Base-by-base conservation (phyloP, 2,329 filamentous ascomycete species). In the Gyromitra esculenta region DNA sequence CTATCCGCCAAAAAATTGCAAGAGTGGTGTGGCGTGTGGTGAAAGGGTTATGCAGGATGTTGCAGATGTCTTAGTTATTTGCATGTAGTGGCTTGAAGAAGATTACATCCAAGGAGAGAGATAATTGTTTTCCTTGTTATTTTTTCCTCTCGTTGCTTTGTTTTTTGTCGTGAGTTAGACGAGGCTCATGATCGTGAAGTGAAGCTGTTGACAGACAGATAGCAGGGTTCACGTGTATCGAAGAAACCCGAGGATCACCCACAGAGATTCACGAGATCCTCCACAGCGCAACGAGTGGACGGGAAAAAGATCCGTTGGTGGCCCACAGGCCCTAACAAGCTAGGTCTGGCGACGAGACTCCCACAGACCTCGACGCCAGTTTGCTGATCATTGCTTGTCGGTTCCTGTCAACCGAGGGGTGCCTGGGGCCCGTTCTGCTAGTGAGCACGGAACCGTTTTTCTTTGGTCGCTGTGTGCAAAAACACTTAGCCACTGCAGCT, bases 171-270 rank as follows among this genome's bases (percentile, higher is more conserved):
- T 64, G 31, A 7, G 5, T n/a, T 43, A 8, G 31, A 8, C 13
- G 15, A 21, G 41, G 48, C 41, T 63, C 39, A 31, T 64, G 68
- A 71, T 52, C 56, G 18, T 41, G 66, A 64, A 45, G 35, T 15
- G 50, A 39, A 48, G 60, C 43, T 43, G 35, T 71, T 31, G 43
- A 43, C 35, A 18, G 48, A n/a, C 15, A 18, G 64, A 7, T 37
- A 54, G 8, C 64, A 67, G 50, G 64, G 64, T 43, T 56, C 64
- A 56, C 18, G 48, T 48, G 70, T 59, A 66, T 66, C 60, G 52
- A 41, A 71, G 59, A 69, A 75, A 48, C 57, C 31, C 48, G 66
- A 48, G n/a, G 66, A 75, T 75, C 65, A 70, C 64, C 57, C 21
- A 31, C 13, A 43, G 43, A 50, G 62, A 65, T 65, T 35, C 21